Evolutionary conservation across 345 rosid species (phyloP).

Genomic region (Boechera stricta): DNA sequence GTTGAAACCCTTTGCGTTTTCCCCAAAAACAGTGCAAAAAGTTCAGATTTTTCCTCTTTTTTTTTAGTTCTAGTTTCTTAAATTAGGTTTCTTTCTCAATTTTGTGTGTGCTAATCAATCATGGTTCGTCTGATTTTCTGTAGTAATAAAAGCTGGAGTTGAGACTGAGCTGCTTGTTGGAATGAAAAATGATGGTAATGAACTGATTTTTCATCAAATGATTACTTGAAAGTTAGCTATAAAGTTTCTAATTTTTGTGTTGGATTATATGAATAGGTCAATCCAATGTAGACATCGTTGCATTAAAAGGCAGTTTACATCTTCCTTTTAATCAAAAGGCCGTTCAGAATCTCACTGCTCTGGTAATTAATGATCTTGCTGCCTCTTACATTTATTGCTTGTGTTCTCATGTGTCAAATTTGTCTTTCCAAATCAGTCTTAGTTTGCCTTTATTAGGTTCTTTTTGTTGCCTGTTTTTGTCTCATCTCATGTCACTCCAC

Average conservation of each 20-base stretch:
- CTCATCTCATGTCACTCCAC: slow-evolving; percentile 7
- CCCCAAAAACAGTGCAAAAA: slow-evolving; percentile 76
- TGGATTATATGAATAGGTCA: slow-evolving; percentile 59
- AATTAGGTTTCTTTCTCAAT: neutral
- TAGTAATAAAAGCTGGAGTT: slow-evolving; percentile 81
- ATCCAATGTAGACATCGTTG: slow-evolving; percentile 61
- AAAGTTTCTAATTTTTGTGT: slow-evolving; percentile 21
- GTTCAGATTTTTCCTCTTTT: slow-evolving; percentile 46
- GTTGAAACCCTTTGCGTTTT: slow-evolving; percentile 70
- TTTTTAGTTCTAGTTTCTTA: neutral
- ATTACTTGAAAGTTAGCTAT: slow-evolving; percentile 12
- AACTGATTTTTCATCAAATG: neutral
- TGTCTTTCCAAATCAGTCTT: neutral
- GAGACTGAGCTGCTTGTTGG: slow-evolving; percentile 87
- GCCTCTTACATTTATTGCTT: slow-evolving; percentile 21
- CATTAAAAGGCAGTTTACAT: slow-evolving; percentile 81
- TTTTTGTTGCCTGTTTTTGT: neutral
- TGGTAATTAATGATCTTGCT: slow-evolving; percentile 56
- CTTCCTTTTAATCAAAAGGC: slow-evolving; percentile 71
- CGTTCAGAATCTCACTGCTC: slow-evolving; percentile 83
- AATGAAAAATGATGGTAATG: slow-evolving; percentile 81
- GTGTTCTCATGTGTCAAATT: neutral
- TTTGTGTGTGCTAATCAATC: neutral
- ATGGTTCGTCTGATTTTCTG: slow-evolving; percentile 12
- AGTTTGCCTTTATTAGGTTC: slow-evolving; percentile 6